Percentiles rank a stretch among this genome's conserved stretches.
Evolutionary conservation across 2,329 filamentous ascomycete genomes (phyloP).

Genomic region (Botryotinia narcissicola): DNA sequence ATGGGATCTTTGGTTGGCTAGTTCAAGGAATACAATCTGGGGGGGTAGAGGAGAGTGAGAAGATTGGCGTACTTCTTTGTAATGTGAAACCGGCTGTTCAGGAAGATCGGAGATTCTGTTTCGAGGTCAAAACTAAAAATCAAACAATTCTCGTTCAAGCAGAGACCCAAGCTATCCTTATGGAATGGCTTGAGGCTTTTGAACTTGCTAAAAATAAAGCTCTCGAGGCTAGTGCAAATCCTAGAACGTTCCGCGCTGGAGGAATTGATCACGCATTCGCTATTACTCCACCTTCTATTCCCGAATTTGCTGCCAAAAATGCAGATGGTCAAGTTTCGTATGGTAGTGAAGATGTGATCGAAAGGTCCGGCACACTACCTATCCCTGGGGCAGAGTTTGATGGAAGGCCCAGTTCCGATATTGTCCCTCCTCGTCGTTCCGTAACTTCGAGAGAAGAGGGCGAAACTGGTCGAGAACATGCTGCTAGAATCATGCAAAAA

Average conservation of each 20-base stretch:
- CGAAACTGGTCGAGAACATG: slow-evolving; percentile 75
- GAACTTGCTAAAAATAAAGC: slow-evolving; percentile 92
- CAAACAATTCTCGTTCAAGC: slow-evolving; percentile 86
- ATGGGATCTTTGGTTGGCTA: slow-evolving; percentile 94
- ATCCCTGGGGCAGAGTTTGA: slow-evolving; percentile 60
- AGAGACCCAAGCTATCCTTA: slow-evolving; percentile 88
- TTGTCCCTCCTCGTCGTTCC: slow-evolving; percentile 53
- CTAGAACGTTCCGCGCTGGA: slow-evolving; percentile 43
- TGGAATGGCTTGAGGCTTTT: slow-evolving; percentile 90
- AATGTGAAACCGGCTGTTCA: slow-evolving; percentile 86
- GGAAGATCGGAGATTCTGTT: slow-evolving; percentile 94
- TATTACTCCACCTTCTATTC: slow-evolving; percentile 81
- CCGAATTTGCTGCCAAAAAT: slow-evolving; percentile 83
- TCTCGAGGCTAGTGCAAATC: slow-evolving; percentile 67
- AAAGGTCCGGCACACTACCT: slow-evolving; percentile 63
- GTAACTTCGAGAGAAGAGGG: slow-evolving; percentile 65
- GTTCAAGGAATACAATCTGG: slow-evolving; percentile 74
- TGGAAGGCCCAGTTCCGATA: slow-evolving; percentile 70
- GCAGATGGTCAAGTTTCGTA: slow-evolving; percentile 59
- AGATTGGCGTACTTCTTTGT: slow-evolving; percentile 91
- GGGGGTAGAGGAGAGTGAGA: slow-evolving; percentile 91
- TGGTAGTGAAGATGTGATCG: slow-evolving; percentile 52
- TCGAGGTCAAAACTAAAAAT: slow-evolving; percentile 97
- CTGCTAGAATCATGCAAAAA: slow-evolving; percentile 86
- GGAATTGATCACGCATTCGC: slow-evolving; percentile 77